Percentiles rank a stretch among this genome's conserved stretches.
Conservation (phyloP, 805 yeast species). For the Yamadazyma paraphyllophila region DNA sequence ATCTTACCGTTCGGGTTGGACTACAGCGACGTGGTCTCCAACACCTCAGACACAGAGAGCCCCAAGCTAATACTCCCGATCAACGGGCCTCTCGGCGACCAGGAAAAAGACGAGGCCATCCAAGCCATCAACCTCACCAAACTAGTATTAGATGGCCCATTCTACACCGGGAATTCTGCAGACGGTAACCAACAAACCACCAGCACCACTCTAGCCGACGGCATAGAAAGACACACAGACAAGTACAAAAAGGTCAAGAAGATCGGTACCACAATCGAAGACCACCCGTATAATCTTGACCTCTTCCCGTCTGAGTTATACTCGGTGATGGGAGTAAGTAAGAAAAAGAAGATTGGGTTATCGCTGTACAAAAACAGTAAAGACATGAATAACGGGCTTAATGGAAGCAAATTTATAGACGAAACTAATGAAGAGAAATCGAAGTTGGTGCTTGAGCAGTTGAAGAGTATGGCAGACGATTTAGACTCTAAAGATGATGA, state of each 20-base stretch:
- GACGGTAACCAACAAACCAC: constrained; percentile 20
- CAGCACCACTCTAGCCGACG: constrained; percentile 44
- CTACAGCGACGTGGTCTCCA: constrained; percentile 52
- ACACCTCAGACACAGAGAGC: constrained; percentile 35
- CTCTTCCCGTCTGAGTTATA: constrained; percentile 80
- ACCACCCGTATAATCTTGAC: constrained; percentile 69
- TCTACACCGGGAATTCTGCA: constrained; percentile 56
- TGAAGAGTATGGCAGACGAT: constrained; percentile 48
- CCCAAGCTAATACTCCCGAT: constrained; percentile 58
- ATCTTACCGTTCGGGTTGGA: constrained; percentile 72
- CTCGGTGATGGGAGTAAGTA: constrained; percentile 63
- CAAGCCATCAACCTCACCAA: constrained; percentile 55
- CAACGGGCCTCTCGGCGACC: constrained; percentile 52
- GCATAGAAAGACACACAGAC: constrained; percentile 81
- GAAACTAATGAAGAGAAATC: constrained; percentile 35
- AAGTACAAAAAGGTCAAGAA: constrained; percentile 67
- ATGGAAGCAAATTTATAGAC: constrained; percentile 3
- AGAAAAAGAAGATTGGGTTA: constrained; percentile 47
- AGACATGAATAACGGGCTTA: constrained; percentile 19
- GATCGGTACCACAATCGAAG: constrained; percentile 69
- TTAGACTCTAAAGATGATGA: constrained; percentile 71
- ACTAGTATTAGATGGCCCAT: constrained; percentile 62
- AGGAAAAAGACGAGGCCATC: constrained; percentile 52
- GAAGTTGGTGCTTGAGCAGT: constrained; percentile 43
- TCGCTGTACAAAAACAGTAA: constrained; percentile 35